Percentiles rank a stretch among this genome's conserved stretches.
phyloP scores from a whole-genome alignment of 2,329 filamentous ascomycete species.

The Metarhizium sp. region DNA sequence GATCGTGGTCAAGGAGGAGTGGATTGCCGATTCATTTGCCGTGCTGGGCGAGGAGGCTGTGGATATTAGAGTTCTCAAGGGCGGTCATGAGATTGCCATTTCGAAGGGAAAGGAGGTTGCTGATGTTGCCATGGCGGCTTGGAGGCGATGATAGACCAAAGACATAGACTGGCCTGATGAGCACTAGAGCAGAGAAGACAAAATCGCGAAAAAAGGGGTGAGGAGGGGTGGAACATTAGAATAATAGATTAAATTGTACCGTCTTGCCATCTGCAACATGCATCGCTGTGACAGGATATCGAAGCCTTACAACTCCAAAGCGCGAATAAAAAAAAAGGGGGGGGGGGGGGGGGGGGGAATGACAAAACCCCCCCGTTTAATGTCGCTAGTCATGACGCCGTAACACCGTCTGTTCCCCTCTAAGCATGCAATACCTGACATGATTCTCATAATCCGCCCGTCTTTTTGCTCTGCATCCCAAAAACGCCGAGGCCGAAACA shows the following conservation, averaged over 20 bases:
- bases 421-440: neutral
- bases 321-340: neutral
- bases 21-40: slow-evolving; percentile 48
- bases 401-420: neutral
- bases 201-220: too few relatives aligned
- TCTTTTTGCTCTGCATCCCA: neutral
- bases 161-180: neutral
- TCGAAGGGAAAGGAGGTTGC: slow-evolving; percentile 50
- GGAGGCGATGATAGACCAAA: slow-evolving; percentile 11
- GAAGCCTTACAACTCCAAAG: neutral
- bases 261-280: neutral
- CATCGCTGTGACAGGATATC: neutral
- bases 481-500: neutral
- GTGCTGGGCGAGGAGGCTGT: slow-evolving; percentile 49
- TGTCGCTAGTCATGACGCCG: neutral
- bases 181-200: neutral
- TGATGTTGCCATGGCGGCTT: slow-evolving; percentile 24
- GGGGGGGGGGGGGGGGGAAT: too few relatives aligned
- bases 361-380: neutral
- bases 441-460: neutral
- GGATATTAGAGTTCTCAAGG: slow-evolving; percentile 46
- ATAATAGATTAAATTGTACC: neutral
- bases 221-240: neutral
- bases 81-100: slow-evolving; percentile 63
- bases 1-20: slow-evolving; percentile 57